Conservation (phyloP, 176 grass and related monocot species). For the Carex cristatella region DNA sequence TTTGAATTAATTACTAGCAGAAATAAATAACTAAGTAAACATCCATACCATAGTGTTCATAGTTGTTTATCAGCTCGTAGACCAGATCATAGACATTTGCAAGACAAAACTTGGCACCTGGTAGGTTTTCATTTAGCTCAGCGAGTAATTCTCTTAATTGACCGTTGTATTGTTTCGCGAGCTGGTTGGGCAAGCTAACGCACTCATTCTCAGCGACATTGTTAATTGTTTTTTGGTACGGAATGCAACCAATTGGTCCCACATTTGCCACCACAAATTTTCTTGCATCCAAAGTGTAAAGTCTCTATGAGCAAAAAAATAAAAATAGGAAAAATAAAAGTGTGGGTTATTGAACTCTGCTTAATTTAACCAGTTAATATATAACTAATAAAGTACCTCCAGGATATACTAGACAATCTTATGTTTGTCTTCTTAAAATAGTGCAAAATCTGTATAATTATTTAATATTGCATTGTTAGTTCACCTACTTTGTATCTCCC, state of each 20-base stretch:
- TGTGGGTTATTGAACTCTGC: neutral
- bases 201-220: slow-evolving; percentile 39
- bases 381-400: neutral
- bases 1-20: no score
- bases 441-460: neutral
- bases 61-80: slow-evolving; percentile 58
- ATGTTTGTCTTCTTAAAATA: neutral
- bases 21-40: neutral
- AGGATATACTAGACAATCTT: neutral
- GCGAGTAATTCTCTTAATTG: slow-evolving; percentile 44
- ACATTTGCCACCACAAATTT: slow-evolving; percentile 91
- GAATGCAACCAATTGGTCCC: slow-evolving; percentile 91
- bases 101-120: slow-evolving; percentile 61
- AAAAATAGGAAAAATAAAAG: neutral
- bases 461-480: neutral
- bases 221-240: slow-evolving; percentile 92
- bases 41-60: slow-evolving; percentile 43
- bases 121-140: slow-evolving; percentile 51
- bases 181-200: slow-evolving; percentile 72
- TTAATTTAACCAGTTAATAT: neutral
- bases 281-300: slow-evolving; percentile 61
- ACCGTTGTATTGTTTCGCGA: slow-evolving; percentile 61
- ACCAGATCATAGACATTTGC: slow-evolving; percentile 93
- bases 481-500: neutral
- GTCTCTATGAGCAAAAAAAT: slow-evolving; percentile 35